These are phyloP conservation scores for Bipolaris bicolor DNA, from an alignment of 2,329 filamentous ascomycete genomes.

Conservation along the genomic window DNA sequence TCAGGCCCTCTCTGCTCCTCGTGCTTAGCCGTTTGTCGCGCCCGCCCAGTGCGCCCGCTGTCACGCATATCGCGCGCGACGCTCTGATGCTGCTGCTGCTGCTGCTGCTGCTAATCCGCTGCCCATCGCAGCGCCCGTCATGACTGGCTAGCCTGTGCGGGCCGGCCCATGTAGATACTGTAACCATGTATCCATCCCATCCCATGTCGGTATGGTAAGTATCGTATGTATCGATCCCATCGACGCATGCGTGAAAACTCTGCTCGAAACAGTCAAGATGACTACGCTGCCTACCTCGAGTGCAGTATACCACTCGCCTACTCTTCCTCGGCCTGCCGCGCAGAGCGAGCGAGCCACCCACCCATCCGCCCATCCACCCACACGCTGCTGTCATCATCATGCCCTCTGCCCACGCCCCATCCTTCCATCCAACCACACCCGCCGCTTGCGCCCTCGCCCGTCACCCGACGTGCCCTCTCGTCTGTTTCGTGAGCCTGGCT, in stretches of 20 bases:
- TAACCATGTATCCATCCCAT: too few relatives aligned
- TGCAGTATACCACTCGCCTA: too few relatives aligned
- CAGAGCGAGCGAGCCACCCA: slow-evolving; percentile 5
- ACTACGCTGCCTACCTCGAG: neutral
- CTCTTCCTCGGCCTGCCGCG: slow-evolving; percentile 13
- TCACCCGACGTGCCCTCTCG: slow-evolving; percentile 37
- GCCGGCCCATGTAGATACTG: slow-evolving; percentile 33
- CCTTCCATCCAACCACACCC: slow-evolving; percentile 7
- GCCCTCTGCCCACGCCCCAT: slow-evolving; percentile 1
- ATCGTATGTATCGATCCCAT: too few relatives aligned
- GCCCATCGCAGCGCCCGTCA: slow-evolving; percentile 16
- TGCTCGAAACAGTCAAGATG: slow-evolving; percentile 31
- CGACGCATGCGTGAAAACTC: slow-evolving; percentile 27
- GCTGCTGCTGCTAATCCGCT: neutral
- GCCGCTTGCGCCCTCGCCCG: slow-evolving; percentile 30
- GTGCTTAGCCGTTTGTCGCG: slow-evolving; percentile 27
- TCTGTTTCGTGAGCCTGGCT: slow-evolving; percentile 27
- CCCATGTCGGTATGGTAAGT: too few relatives aligned
- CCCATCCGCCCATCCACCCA: neutral
- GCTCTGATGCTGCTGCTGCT: slow-evolving; percentile 1
- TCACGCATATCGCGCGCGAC: slow-evolving; percentile 17
- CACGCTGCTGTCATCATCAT: neutral
- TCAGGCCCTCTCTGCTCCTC: too few relatives aligned
- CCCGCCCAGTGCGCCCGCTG: slow-evolving; percentile 17
- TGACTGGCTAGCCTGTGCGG: slow-evolving; percentile 38